phyloP scores from a whole-genome alignment of 1,284 basidiomycete genomes.

The Trametes sp. region DNA sequence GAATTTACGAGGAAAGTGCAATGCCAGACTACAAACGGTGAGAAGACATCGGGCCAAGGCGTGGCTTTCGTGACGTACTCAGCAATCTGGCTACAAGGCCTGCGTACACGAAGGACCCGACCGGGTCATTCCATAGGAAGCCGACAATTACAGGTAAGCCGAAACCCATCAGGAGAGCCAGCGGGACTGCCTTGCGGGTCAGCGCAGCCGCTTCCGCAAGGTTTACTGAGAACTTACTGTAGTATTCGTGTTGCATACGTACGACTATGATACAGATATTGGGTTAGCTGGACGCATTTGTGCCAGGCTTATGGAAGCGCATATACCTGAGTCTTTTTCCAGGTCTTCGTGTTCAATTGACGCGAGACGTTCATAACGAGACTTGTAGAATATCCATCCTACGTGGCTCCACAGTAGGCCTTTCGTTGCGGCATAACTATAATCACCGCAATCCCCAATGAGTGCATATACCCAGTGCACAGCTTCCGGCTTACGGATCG shows the following conservation, averaged over 20 bases:
- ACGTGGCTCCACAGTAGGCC: slow-evolving; percentile 81
- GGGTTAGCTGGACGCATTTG: neutral
- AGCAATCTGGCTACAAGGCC: slow-evolving; percentile 68
- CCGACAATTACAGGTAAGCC: slow-evolving; percentile 63
- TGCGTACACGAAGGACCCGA: slow-evolving; percentile 75
- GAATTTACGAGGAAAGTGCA: slow-evolving; percentile 85
- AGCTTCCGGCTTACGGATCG: slow-evolving; percentile 64
- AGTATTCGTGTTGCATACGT: slow-evolving; percentile 75
- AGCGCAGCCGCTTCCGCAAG: neutral
- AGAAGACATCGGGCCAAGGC: slow-evolving; percentile 6
- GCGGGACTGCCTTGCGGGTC: slow-evolving; percentile 50
- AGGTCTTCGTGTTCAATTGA: slow-evolving; percentile 75
- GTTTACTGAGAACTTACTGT: slow-evolving; percentile 43
- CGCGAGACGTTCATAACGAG: slow-evolving; percentile 68
- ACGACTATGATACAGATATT: slow-evolving; percentile 60
- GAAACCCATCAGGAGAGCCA: slow-evolving; percentile 69
- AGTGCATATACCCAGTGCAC: neutral
- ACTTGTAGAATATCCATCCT: slow-evolving; percentile 88
- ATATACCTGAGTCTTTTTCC: slow-evolving; percentile 71
- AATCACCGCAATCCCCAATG: neutral
- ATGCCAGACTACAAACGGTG: slow-evolving; percentile 65
- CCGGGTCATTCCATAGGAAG: slow-evolving; percentile 61
- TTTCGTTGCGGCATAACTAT: slow-evolving; percentile 76
- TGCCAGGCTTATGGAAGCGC: neutral
- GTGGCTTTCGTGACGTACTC: slow-evolving; percentile 49